Evolutionary conservation across 1,284 basidiomycete species (phyloP), one percentile per base, ranked within the genome.

Genomic region (Moesziomyces globuligerus): DNA sequence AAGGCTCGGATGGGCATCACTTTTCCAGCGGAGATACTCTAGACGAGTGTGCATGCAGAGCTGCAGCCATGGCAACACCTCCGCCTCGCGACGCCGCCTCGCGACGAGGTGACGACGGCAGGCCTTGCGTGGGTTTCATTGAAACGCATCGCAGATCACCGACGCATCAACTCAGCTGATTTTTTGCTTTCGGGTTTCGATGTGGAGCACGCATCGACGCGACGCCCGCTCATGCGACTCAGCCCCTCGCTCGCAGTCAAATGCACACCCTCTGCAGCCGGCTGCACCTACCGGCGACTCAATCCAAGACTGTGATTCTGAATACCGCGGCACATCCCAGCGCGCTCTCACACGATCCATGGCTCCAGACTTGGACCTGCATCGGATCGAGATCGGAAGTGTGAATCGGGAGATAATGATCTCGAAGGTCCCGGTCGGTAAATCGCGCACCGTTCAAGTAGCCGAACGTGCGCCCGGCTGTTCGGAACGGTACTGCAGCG

Each of bases 361-460:
- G n/a, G n/a, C 17, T n/a, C 21, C 39, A n/a, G 15, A 13, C 39
- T 10, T 6, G 21, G 11, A 15, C n/a, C 3, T 24, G 39, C 23
- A 4, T 41, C 0, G 21, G 1, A 48, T 48, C n/a, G n/a, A 45
- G 20, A 39, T 10, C 15, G 36, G 17, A n/a, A 38, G 17, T n/a
- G 24, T 20, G 44, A 18, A 48, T 52, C 49, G 57, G 57, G 57
- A 48, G 49, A 59, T 59, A 13, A n/a, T 25, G 26, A 26, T 28
- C 26, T 17, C 2, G 26, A 34, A 17, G 0, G 32, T 34, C 32
- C n/a, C n/a, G n/a, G n/a, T n/a, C n/a, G n/a, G n/a, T n/a, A n/a
- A n/a, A n/a, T n/a, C n/a, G n/a, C n/a, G n/a, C n/a, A n/a, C n/a
- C n/a, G n/a, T n/a, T n/a, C n/a, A n/a, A n/a, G n/a, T n/a, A n/a